Evolutionary conservation across 371 early-diverging fungal genomes (phyloP).

Genomic region (Dentiscutata heterogama): DNA sequence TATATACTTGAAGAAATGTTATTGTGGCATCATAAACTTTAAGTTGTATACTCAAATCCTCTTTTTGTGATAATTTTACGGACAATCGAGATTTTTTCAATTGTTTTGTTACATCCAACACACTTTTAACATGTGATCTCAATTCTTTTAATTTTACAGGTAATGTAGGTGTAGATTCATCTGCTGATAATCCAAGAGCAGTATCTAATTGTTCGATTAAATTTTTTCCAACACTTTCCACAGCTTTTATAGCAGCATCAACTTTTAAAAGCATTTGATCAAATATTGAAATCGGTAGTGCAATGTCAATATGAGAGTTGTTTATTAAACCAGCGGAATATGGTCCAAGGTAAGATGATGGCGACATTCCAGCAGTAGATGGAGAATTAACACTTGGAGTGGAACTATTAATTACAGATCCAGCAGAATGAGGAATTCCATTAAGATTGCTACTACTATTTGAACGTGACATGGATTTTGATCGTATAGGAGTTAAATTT

Average conservation of each 20-base stretch:
- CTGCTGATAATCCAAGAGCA: not conserved
- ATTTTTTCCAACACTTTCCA: conserved; percentile 25
- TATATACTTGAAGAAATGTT: conserved; percentile 37
- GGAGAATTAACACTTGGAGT: not conserved
- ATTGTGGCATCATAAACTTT: conserved; percentile 29
- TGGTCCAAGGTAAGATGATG: not conserved
- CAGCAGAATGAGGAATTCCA: not conserved
- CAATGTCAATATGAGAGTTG: not conserved
- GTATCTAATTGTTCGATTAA: conserved; percentile 23
- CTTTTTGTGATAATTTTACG: conserved; percentile 14
- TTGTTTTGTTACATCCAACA: conserved; percentile 24
- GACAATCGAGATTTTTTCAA: conserved; percentile 25
- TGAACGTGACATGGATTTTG: conserved; percentile 45
- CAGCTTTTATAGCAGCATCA: conserved; percentile 18
- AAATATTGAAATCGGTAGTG: not conserved
- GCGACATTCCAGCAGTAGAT: not conserved
- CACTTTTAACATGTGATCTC: not conserved
- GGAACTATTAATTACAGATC: not conserved
- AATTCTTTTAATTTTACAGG: conserved; percentile 21
- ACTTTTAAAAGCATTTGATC: conserved; percentile 23
- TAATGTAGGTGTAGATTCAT: not conserved
- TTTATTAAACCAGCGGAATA: not conserved
- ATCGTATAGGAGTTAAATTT: conserved; percentile 29
- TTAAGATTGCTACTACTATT: conserved; percentile 20
- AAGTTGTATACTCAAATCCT: conserved; percentile 18